Conservation (phyloP, 176 grass and related monocot genomes). For the Cenchrus purpureus region DNA sequence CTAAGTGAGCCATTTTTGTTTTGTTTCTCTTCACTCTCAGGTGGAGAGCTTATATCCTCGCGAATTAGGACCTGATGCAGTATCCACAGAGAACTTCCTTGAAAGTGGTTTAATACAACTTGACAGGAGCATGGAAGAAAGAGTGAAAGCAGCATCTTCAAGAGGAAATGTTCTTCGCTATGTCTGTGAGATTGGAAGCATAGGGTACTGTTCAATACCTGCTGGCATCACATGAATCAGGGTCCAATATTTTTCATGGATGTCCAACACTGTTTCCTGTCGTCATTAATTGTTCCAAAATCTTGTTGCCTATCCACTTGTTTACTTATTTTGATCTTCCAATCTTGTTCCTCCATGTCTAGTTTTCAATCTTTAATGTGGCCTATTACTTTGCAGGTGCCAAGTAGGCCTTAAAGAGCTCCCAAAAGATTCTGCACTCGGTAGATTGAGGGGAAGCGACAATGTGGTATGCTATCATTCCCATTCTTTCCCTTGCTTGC, state of each 20-base stretch:
- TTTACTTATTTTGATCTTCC: constrained; percentile 9
- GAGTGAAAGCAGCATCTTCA: constrained; percentile 64
- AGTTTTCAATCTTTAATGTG: too few species aligned
- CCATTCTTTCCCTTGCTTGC: too few species aligned
- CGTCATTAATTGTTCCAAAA: too few species aligned
- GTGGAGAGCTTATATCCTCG: constrained; percentile 87
- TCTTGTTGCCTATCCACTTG: not conserved
- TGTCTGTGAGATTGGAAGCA: constrained; percentile 65
- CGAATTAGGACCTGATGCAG: constrained; percentile 69
- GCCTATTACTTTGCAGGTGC: constrained; percentile 64
- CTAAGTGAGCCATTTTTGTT: not conserved
- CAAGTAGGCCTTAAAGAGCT: constrained; percentile 81
- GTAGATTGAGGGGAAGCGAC: constrained; percentile 94
- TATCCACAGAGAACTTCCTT: constrained; percentile 75
- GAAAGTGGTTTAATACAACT: constrained; percentile 62
- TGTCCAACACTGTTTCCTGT: not conserved
- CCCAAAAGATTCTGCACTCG: constrained; percentile 82
- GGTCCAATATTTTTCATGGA: not conserved
- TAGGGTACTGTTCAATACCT: constrained; percentile 16
- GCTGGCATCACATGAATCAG: constrained; percentile 1
- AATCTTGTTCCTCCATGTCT: not conserved
- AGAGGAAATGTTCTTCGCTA: constrained; percentile 92
- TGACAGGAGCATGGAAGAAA: constrained; percentile 76
- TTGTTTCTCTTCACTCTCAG: constrained; percentile 48
- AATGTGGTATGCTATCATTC: constrained; percentile 70